Conservation (phyloP, 257 asterid species). For the Plectranthus barbatus region DNA sequence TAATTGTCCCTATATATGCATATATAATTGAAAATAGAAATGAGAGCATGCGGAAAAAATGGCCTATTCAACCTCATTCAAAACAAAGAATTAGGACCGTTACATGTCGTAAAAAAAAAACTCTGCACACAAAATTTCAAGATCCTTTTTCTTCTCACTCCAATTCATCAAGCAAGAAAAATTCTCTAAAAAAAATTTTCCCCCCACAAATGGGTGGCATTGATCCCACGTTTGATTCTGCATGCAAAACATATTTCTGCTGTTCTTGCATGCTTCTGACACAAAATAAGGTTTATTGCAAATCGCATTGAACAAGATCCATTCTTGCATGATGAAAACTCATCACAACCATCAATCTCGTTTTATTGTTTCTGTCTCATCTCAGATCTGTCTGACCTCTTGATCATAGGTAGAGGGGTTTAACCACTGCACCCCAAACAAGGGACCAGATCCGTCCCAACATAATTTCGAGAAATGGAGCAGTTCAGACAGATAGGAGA, state of each 20-base stretch:
- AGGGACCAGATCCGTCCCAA: no score
- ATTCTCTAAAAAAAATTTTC: no score
- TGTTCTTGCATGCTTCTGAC: conserved; percentile 13
- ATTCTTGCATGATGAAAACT: no score
- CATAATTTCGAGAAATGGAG: conserved; percentile 73
- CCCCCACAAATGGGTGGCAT: no score
- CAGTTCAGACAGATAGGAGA: conserved; percentile 89
- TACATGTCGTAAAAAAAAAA: conserved; percentile 14
- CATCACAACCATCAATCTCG: background rate
- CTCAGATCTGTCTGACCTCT: no score
- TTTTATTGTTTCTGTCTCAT: background rate
- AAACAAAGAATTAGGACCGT: conserved; percentile 16
- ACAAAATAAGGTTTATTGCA: background rate
- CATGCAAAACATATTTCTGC: background rate
- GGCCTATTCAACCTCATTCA: conserved; percentile 19
- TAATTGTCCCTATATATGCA: no score
- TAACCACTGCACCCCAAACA: no score
- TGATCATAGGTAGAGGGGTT: no score
- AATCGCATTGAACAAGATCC: background rate
- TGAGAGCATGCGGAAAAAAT: background rate
- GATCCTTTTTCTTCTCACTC: background rate
- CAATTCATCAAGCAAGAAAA: conserved; percentile 24
- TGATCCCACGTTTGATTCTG: background rate
- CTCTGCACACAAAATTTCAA: background rate
- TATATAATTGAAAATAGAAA: background rate